A percentile compares a stretch with the other conserved stretches of the same genome.
These are phyloP conservation scores for Sporisorium iseilematis-ciliati DNA, from an alignment of 1,284 basidiomycete species.

Conservation along the genomic window DNA sequence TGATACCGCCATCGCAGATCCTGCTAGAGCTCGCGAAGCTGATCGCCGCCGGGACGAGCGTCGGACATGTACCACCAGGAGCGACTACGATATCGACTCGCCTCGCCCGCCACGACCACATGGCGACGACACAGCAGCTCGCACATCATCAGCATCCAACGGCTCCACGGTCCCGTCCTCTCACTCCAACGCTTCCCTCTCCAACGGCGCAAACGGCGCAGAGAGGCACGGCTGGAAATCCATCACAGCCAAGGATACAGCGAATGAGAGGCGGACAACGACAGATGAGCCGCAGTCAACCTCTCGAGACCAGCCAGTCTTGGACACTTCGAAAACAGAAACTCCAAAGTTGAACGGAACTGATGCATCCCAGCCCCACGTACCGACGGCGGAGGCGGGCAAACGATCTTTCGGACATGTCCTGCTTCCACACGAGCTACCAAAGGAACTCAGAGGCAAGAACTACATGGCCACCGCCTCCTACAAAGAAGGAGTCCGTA, in stretches of 20 bases:
- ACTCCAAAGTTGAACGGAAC: neutral
- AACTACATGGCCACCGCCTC: conserved; percentile 22
- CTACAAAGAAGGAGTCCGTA: conserved; percentile 11
- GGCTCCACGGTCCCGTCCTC: neutral
- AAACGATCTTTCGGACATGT: conserved; percentile 45
- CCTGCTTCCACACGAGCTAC: conserved; percentile 52
- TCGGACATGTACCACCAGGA: neutral
- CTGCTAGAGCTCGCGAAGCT: neutral
- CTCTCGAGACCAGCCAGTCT: neutral
- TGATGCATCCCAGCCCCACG: neutral
- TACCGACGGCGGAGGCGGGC: neutral
- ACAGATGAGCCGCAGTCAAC: neutral
- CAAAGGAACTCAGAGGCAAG: conserved; percentile 23
- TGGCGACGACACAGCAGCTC: neutral
- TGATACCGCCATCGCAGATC: neutral
- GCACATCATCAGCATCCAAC: neutral
- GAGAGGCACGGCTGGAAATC: conserved; percentile 6
- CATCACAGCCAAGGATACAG: conserved; percentile 3
- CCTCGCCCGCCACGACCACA: neutral
- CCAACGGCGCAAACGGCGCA: conserved; percentile 9
- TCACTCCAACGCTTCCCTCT: neutral
- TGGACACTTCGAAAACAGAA: no score
- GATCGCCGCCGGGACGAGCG: neutral
- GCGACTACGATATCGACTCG: neutral
- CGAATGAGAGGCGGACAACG: neutral